Evolutionary conservation across 768 basidiomycete genomes (phyloP), one percentile per base, ranked within the genome.

Genomic region (button mushroom (Agaricus bisporus)): DNA sequence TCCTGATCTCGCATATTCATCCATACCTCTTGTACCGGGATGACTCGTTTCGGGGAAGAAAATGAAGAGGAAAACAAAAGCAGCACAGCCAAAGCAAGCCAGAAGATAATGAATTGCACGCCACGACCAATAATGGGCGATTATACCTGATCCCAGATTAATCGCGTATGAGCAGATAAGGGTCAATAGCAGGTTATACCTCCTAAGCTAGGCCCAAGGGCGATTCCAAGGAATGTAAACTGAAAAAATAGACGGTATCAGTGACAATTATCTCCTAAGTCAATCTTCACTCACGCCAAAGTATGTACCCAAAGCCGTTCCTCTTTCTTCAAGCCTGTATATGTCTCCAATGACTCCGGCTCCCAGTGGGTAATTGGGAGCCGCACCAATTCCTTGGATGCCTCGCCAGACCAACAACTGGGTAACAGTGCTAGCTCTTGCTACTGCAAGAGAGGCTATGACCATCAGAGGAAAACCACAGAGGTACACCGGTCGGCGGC

Each of bases 31-130:
- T 1, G 74, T 62, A 4, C 80, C 76, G 1, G 86, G 85, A 56
- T 83, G 81, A 43, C 77, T 79, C 1, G 85, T 88, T 60, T 88
- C 86, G 0, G 85, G 85, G 18, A 86, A 74, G 51, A 74, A 73
- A 1, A 74, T 37, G 1, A 62, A 48, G 32, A 86, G 68, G 5
- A 68, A 52, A 11, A 75, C 5, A 35, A 79, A 69, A 1, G 71
- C 67, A 0, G 73, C 12, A 0, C 77, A 36, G 2, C 75, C 77
- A 37, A 69, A 63, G 0, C 71, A 36, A 2, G 75, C 77, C 1
- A 88, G 54, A 0, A 60, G 59, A 7, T 66, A 61, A 60, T 88
- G 85, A 64, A 85, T 77, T 3, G 72, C 56, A 0, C 86, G 75
- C 86, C 87, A 89, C 0, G 86, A 86, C 32, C 73, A 74, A 57